Evolutionary conservation across 345 rosid genomes (phyloP), one percentile per base, ranked within the genome.

Genomic region (Euphorbia tirucalli): DNA sequence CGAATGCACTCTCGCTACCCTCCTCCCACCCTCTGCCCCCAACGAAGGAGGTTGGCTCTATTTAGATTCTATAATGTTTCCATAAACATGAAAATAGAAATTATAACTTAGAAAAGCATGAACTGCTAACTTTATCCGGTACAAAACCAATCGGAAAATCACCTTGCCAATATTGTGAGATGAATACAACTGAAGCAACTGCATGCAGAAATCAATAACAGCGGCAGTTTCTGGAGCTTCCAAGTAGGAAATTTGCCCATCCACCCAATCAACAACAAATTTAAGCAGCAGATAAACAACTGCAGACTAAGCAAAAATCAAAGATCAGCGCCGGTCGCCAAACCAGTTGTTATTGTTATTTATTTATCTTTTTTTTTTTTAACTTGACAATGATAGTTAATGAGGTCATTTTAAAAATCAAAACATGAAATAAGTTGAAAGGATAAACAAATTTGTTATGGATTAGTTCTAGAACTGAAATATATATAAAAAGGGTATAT

Each of bases 91-190:
- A 7, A 5, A 64, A 27, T 16, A 25, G 46, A 41, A 41, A 41
- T 7, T 8, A 46, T 13, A 46, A 46, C 64, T 39, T 73, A 62
- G 71, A 57, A 19, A 60, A 70, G 52, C 72, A 70, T 48, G 41
- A 69, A 25, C 31, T 58, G 11, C 21, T 46, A 46, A 15, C 48
- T 43, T 19, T 3, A 54, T 50, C 22, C 25, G 39, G 44, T 68
- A 27, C 16, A 32, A 39, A 48, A 8, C 13, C 8, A 27, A 35
- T 77, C 56, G 64, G 28, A 61, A 43, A 55, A 11, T 79, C 82
- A 89, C 99, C 96, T 95, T 95, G 80, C 99, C 99, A 71, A 92
- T 92, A 81, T 92, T 95, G 82, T 92, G 93, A 66, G 99, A 89
- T 39, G 98, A 90, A 80, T 92, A 92, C 68, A 90, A 90, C 83